Percentiles rank a stretch among this genome's conserved stretches.
phyloP scores from a whole-genome alignment of 2,329 filamentous ascomycete genomes.

The Lachnellula willkommii region DNA sequence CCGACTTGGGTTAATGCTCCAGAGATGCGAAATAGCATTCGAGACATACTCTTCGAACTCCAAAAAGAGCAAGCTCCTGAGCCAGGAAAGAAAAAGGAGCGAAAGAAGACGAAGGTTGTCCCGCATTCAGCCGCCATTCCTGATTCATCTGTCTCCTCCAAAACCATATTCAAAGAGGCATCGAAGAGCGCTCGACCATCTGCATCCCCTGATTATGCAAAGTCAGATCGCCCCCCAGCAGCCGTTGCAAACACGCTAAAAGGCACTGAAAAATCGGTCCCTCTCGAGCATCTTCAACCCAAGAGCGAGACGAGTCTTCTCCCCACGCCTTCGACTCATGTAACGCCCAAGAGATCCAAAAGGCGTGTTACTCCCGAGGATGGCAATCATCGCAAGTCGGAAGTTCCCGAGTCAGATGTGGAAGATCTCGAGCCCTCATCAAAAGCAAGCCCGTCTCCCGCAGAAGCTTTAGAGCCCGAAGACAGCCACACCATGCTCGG shows the following conservation, averaged over 20 bases:
- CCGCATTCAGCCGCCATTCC: neutral
- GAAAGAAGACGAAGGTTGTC: neutral
- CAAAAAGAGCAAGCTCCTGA: constrained; percentile 47
- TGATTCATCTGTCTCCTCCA: neutral
- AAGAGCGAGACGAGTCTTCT: neutral
- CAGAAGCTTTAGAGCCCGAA: neutral
- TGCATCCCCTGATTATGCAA: neutral
- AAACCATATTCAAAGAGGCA: neutral
- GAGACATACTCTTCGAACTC: constrained; percentile 59
- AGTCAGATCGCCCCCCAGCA: neutral
- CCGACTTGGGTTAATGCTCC: constrained; percentile 45
- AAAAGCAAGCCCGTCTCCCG: neutral
- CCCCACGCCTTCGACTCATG: neutral
- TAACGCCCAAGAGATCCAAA: neutral
- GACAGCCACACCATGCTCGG: neutral
- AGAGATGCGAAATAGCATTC: constrained; percentile 59
- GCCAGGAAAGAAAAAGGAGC: constrained; percentile 3
- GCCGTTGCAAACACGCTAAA: too few species aligned
- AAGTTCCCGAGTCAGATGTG: neutral
- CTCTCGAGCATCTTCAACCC: neutral
- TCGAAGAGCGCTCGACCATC: constrained; percentile 3
- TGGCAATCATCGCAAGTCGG: neutral
- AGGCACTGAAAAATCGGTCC: neutral
- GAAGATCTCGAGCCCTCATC: neutral
- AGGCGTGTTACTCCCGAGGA: constrained; percentile 1